These are phyloP conservation scores for Cicer cuneatum DNA, from an alignment of 306 rosid genomes.

Conservation along the genomic window DNA sequence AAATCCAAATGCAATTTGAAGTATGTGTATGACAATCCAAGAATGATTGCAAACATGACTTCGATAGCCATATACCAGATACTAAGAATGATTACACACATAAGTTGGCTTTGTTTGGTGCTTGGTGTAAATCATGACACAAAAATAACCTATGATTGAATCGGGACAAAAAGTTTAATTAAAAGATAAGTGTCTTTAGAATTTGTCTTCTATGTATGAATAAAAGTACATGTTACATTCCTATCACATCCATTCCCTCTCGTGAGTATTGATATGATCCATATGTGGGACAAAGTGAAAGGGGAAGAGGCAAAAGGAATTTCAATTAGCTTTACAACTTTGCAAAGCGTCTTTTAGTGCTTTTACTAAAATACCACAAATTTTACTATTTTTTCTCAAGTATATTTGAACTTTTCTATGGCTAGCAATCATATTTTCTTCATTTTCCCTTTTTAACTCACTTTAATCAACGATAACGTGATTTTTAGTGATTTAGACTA, in stretches of 20 bases:
- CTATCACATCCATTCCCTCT: conserved; percentile 14
- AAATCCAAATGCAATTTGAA: conserved; percentile 19
- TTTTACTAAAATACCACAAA: too few species aligned
- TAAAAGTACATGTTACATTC: conserved; percentile 17
- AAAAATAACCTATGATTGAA: conserved; percentile 3
- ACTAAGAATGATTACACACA: conserved; percentile 29
- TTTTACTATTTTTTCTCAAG: too few species aligned
- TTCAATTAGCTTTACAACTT: too few species aligned
- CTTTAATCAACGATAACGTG: too few species aligned
- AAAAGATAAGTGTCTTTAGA: conserved; percentile 27
- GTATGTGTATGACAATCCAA: conserved; percentile 3
- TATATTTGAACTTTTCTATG: too few species aligned
- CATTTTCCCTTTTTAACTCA: too few species aligned
- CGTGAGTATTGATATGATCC: conserved; percentile 29
- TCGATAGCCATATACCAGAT: conserved; percentile 18
- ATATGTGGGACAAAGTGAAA: conserved; percentile 9
- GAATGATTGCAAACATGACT: conserved; percentile 33
- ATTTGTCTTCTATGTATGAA: conserved; percentile 9
- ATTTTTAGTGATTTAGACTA: too few species aligned
- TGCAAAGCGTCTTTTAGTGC: too few species aligned
- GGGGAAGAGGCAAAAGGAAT: too few species aligned
- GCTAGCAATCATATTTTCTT: too few species aligned
- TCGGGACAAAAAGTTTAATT: conserved; percentile 26
- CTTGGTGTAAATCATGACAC: conserved; percentile 2
- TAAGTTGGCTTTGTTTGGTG: not conserved